These are phyloP conservation scores for Myrica gale DNA, from an alignment of 306 rosid species.

Conservation along the genomic window DNA sequence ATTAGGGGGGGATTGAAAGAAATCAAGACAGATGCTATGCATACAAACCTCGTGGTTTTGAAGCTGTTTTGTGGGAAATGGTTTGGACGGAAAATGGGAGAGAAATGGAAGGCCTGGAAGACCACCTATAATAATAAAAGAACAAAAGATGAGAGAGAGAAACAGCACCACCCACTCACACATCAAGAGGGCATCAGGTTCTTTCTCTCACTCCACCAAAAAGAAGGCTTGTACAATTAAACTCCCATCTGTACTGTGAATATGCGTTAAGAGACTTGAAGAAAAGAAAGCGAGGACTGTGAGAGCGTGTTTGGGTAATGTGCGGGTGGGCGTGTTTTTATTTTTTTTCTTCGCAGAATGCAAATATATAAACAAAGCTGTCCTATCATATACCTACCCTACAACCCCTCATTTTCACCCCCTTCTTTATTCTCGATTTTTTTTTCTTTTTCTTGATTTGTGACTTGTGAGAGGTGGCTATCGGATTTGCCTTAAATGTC, in stretches of 20 bases:
- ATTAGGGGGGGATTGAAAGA: constrained; percentile 6
- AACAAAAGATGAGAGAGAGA: constrained; percentile 11
- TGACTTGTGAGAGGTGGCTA: neutral
- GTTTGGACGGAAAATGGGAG: constrained; percentile 9
- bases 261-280: constrained; percentile 33
- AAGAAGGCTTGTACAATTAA: constrained; percentile 37
- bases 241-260: constrained; percentile 46
- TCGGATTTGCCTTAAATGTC: constrained; percentile 2
- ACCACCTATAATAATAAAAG: neutral
- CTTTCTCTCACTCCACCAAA: constrained; percentile 33
- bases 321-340: too few species aligned
- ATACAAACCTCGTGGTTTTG: constrained; percentile 6
- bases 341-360: neutral
- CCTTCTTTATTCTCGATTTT: neutral
- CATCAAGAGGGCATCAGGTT: constrained; percentile 67
- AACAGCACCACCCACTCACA: constrained; percentile 54
- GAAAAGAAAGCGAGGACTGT: neutral
- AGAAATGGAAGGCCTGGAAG: constrained; percentile 19
- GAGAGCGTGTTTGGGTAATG: neutral
- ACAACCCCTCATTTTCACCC: constrained; percentile 8
- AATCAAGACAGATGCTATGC: constrained; percentile 21
- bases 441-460: neutral
- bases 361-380: constrained; percentile 29
- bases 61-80: neutral
- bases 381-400: constrained; percentile 32